phyloP scores from a whole-genome alignment of 148 eudicot genomes.

The Rhododendron simsii region DNA sequence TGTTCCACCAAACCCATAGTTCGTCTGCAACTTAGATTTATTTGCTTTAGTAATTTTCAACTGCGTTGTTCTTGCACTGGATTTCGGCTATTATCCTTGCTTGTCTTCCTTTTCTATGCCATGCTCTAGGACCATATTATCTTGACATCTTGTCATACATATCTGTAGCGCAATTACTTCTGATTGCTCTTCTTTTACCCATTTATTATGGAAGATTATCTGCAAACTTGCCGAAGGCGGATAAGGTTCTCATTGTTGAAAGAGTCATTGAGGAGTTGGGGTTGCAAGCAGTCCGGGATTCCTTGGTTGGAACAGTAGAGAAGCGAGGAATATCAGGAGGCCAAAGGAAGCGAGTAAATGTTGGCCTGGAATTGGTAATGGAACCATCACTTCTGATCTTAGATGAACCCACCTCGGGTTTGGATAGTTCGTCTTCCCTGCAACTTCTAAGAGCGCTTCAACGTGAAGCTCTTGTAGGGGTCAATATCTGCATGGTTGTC shows the following conservation, averaged over 20 bases:
- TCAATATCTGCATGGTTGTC: conserved; percentile 46
- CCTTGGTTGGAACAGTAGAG: conserved; percentile 51
- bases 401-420: conserved; percentile 56
- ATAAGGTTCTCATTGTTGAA: conserved; percentile 42
- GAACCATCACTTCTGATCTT: conserved; percentile 47
- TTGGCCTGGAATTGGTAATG: conserved; percentile 51
- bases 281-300: conserved; percentile 35
- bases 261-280: conserved; percentile 47
- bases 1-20: neutral
- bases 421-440: conserved; percentile 49
- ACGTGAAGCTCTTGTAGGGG: conserved; percentile 51
- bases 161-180: neutral
- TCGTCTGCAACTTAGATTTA: neutral
- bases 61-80: neutral
- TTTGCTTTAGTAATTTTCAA: neutral
- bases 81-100: neutral
- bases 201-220: conserved; percentile 28
- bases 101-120: neutral
- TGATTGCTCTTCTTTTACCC: conserved; percentile 5
- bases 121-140: neutral
- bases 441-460: conserved; percentile 43
- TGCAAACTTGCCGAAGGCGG: conserved; percentile 34
- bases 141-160: neutral
- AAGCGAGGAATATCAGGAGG: conserved; percentile 52
- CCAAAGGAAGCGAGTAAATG: conserved; percentile 48